Conservation (phyloP, 768 basidiomycete genomes). For the Hericium alpestre region DNA sequence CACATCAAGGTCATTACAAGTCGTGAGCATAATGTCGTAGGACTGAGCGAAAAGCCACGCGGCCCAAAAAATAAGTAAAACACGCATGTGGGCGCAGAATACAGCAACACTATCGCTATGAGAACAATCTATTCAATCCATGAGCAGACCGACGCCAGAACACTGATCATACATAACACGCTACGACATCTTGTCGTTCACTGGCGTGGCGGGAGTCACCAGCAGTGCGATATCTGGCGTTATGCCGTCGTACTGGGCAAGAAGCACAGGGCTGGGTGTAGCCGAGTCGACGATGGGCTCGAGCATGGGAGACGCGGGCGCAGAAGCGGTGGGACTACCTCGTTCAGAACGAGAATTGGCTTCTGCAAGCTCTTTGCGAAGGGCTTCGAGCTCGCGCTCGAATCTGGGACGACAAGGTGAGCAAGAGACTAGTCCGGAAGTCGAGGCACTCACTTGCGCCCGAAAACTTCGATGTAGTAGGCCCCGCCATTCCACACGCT, state of each 20-base stretch:
- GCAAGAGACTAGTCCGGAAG: background rate
- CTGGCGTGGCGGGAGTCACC: background rate
- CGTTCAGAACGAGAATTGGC: slow-evolving; percentile 18
- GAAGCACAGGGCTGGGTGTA: background rate
- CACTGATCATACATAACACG: too few species aligned
- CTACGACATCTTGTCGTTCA: background rate
- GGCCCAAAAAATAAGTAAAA: too few species aligned
- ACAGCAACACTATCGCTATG: too few species aligned
- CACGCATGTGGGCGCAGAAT: too few species aligned
- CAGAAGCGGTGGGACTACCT: slow-evolving; percentile 7
- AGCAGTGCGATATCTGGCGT: background rate
- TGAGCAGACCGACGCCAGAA: too few species aligned
- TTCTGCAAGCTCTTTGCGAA: slow-evolving; percentile 85
- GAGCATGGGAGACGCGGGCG: slow-evolving; percentile 9
- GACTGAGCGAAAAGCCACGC: too few species aligned
- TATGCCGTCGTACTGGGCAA: background rate
- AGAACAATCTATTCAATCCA: too few species aligned
- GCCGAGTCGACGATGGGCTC: background rate
- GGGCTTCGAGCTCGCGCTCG: slow-evolving; percentile 81
- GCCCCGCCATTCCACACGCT: slow-evolving; percentile 95
- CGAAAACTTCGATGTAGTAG: slow-evolving; percentile 95
- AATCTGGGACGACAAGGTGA: slow-evolving; percentile 42
- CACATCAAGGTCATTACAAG: too few species aligned
- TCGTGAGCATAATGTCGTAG: too few species aligned
- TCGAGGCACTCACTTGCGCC: slow-evolving; percentile 69